phyloP scores from a whole-genome alignment of 768 basidiomycete genomes.

The Kwoniella europaea region DNA sequence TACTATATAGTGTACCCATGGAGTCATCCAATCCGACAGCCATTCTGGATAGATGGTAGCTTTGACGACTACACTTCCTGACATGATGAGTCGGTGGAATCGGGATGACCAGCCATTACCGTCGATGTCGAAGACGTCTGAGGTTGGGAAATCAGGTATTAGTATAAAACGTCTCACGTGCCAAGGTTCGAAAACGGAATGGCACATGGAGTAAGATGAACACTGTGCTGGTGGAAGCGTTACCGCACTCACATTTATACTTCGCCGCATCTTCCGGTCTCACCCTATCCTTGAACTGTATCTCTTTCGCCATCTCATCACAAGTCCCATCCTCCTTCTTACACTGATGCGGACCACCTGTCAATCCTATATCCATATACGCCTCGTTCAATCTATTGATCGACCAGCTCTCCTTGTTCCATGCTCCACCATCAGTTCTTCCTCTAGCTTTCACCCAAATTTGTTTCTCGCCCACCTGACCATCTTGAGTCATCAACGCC shows the following conservation, averaged over 20 bases:
- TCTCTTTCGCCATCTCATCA: constrained; percentile 53
- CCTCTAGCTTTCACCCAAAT: constrained; percentile 50
- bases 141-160: too few species aligned
- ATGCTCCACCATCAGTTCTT: constrained; percentile 24
- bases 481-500: constrained; percentile 53
- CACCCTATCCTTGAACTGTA: constrained; percentile 49
- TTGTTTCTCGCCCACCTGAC: constrained; percentile 44
- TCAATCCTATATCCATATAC: constrained; percentile 56
- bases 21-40: constrained; percentile 57
- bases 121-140: constrained; percentile 51
- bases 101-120: constrained; percentile 59
- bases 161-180: neutral
- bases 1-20: constrained; percentile 59
- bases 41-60: constrained; percentile 58
- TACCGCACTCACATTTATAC: constrained; percentile 52
- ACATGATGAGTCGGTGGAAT: constrained; percentile 52
- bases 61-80: constrained; percentile 57
- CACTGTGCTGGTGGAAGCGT: neutral
- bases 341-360: constrained; percentile 55
- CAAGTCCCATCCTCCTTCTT: constrained; percentile 56
- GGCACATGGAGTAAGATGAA: neutral
- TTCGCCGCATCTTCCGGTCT: constrained; percentile 48
- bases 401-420: constrained; percentile 47
- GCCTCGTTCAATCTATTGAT: constrained; percentile 41
- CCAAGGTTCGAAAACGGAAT: neutral